Percentiles rank a stretch among this genome's conserved stretches.
Evolutionary conservation across 768 basidiomycete species (phyloP).

Genomic region (Panaeolus cyanescens): DNA sequence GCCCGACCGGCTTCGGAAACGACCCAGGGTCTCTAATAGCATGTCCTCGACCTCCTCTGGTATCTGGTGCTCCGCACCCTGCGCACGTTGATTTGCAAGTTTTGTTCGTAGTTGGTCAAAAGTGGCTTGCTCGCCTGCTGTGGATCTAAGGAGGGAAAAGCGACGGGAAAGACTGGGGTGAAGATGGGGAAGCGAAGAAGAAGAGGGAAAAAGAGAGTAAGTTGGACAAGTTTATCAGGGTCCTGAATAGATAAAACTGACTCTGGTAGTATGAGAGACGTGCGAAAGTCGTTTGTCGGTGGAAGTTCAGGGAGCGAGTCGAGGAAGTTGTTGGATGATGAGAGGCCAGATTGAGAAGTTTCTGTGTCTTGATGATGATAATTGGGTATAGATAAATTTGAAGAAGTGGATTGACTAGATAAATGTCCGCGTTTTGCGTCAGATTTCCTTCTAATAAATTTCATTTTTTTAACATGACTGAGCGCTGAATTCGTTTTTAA

Average conservation of each 20-base stretch:
- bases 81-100: conserved; percentile 76
- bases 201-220: conserved; percentile 13
- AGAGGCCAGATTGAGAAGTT: not conserved
- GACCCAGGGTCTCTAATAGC: conserved; percentile 72
- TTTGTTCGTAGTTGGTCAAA: conserved; percentile 61
- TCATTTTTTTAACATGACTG: not conserved
- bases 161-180: conserved; percentile 71
- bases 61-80: conserved; percentile 67
- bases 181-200: conserved; percentile 18
- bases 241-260: conserved; percentile 41
- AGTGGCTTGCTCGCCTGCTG: conserved; percentile 65
- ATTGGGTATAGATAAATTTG: conserved; percentile 1
- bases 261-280: conserved; percentile 85
- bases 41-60: conserved; percentile 86
- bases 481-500: not conserved
- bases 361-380: not conserved
- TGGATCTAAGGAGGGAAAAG: conserved; percentile 75
- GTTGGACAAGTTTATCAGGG: conserved; percentile 8
- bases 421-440: conserved; percentile 58
- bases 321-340: conserved; percentile 7
- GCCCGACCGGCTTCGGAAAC: conserved; percentile 35
- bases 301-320: conserved; percentile 59
- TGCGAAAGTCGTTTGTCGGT: conserved; percentile 77
- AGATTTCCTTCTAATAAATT: conserved; percentile 67
- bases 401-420: not conserved